A percentile compares a stretch with the other conserved stretches of the same genome.
phyloP scores from a whole-genome alignment of 148 eudicot genomes.

The Mesembryanthemum crystallinum region DNA sequence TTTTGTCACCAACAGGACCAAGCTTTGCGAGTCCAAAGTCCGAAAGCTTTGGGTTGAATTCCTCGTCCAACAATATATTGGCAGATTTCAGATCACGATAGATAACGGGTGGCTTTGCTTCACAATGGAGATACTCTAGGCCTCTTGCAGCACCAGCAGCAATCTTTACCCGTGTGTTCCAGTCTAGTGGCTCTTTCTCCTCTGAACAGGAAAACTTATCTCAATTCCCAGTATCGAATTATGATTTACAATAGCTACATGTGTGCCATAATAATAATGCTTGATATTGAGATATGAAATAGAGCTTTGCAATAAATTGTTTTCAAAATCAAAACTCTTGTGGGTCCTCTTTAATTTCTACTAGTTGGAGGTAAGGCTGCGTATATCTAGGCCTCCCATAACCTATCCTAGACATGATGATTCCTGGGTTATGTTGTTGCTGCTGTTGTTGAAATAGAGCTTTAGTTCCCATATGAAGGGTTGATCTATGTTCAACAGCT shows the following conservation, averaged over 20 bases:
- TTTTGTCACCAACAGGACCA: slow-evolving; percentile 76
- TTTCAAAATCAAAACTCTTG: no score
- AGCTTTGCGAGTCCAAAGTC: slow-evolving; percentile 94
- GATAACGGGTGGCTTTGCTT: slow-evolving; percentile 88
- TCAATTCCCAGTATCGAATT: neutral
- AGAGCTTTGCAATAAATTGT: no score
- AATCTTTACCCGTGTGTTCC: slow-evolving; percentile 78
- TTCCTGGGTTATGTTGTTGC: no score
- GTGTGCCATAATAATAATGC: no score
- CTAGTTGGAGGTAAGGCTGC: no score
- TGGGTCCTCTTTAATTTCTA: no score
- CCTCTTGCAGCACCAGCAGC: slow-evolving; percentile 88
- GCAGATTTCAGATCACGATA: slow-evolving; percentile 89
- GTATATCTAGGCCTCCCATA: no score
- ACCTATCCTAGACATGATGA: no score
- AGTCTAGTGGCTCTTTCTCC: slow-evolving; percentile 41
- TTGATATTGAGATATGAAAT: no score
- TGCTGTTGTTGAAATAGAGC: no score
- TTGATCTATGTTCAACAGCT: no score
- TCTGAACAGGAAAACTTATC: slow-evolving; percentile 5
- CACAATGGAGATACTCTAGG: slow-evolving; percentile 69
- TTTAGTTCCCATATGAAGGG: no score
- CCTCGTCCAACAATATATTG: slow-evolving; percentile 69
- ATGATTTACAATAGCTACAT: neutral
- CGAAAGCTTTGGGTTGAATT: slow-evolving; percentile 70